A percentile compares a stretch with the other conserved stretches of the same genome.
Conservation (phyloP, 2,329 filamentous ascomycete species). For the Pseudogymnoascus sp. region DNA sequence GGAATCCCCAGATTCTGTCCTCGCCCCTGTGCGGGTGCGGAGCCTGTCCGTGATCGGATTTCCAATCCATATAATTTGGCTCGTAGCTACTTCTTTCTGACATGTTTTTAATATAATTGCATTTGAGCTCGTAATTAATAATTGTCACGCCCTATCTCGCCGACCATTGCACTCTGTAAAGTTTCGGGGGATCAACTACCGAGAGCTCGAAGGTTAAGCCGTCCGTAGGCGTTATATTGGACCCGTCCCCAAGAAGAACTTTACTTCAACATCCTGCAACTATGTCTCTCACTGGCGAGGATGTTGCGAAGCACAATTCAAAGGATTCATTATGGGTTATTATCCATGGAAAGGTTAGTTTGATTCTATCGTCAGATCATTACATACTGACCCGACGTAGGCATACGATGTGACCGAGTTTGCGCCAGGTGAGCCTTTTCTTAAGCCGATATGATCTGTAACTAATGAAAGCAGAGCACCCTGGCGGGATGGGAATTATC, state of each 20-base stretch:
- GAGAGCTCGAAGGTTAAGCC: background rate
- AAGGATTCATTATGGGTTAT: constrained; percentile 88
- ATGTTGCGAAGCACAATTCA: constrained; percentile 66
- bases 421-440: constrained; percentile 51
- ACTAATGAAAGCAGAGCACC: constrained; percentile 54
- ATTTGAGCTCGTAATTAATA: background rate
- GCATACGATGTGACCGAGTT: constrained; percentile 89
- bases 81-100: background rate
- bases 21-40: background rate
- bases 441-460: constrained; percentile 11
- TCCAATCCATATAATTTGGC: background rate
- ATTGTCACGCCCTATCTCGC: background rate
- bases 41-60: background rate
- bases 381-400: constrained; percentile 47
- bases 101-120: background rate
- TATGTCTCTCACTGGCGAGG: constrained; percentile 40
- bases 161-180: background rate
- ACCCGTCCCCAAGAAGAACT: background rate
- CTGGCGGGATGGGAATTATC: constrained; percentile 85
- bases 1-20: background rate
- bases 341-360: constrained; percentile 52
- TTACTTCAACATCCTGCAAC: background rate
- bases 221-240: background rate
- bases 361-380: constrained; percentile 8
- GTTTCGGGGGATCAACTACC: background rate